phyloP scores from a whole-genome alignment of 2,329 filamentous ascomycete species.

The Colletotrichum liaoningense region DNA sequence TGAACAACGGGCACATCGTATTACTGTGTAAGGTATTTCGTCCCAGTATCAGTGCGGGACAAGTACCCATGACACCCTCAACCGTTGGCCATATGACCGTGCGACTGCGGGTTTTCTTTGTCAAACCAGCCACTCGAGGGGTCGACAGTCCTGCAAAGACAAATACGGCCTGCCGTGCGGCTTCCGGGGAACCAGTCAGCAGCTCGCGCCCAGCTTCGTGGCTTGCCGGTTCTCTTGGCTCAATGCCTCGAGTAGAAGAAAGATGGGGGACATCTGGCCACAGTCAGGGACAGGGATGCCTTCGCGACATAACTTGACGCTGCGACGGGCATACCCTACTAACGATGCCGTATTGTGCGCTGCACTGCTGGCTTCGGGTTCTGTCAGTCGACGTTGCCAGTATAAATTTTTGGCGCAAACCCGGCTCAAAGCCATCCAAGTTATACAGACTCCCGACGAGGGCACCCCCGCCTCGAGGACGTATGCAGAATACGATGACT shows the following conservation, averaged over 20 bases:
- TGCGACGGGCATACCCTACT: not conserved
- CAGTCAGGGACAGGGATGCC: not conserved
- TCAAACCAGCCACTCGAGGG: not conserved
- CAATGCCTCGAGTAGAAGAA: not conserved
- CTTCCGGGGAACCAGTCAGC: not conserved
- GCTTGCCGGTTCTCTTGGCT: not conserved
- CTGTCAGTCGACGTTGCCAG: not conserved
- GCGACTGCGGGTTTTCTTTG: not conserved
- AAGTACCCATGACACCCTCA: not conserved
- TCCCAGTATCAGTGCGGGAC: not conserved
- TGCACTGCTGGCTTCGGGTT: not conserved
- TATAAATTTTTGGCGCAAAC: not conserved
- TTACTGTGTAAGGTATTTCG: not conserved
- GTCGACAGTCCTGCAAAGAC: not conserved
- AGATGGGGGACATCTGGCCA: not conserved
- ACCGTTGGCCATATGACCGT: not conserved
- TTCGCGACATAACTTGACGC: not conserved
- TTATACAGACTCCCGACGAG: not conserved
- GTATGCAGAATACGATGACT: not conserved
- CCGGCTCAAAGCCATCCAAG: not conserved
- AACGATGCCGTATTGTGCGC: not conserved
- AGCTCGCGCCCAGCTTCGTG: not conserved
- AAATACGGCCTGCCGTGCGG: not conserved
- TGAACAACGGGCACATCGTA: not conserved
- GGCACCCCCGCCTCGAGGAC: not conserved